These are phyloP conservation scores for Daldinia childiae DNA, from an alignment of 495 filamentous ascomycete genomes.

Conservation along the genomic window DNA sequence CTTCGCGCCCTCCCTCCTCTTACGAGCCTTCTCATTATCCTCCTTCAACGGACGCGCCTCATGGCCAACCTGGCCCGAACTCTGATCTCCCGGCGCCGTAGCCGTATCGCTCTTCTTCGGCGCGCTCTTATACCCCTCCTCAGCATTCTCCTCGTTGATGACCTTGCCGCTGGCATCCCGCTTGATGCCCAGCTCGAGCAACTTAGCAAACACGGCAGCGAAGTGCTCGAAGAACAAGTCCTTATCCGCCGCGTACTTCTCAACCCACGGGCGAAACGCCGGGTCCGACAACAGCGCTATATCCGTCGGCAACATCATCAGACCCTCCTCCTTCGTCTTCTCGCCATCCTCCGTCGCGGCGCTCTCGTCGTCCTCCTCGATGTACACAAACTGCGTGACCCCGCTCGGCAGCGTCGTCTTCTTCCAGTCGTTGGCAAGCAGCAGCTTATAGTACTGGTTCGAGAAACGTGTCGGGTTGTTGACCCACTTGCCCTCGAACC, in stretches of 20 bases:
- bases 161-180: slow-evolving; percentile 62
- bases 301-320: slow-evolving; percentile 67
- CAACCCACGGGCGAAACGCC: slow-evolving; percentile 59
- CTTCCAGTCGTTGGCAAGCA: slow-evolving; percentile 66
- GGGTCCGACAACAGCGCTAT: slow-evolving; percentile 53
- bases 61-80: slow-evolving; percentile 31
- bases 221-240: slow-evolving; percentile 71
- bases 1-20: slow-evolving; percentile 33
- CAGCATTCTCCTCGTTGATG: slow-evolving; percentile 61
- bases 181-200: slow-evolving; percentile 67
- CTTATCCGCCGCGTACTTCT: slow-evolving; percentile 67
- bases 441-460: slow-evolving; percentile 68
- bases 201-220: slow-evolving; percentile 67
- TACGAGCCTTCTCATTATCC: slow-evolving; percentile 40
- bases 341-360: slow-evolving; percentile 67
- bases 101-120: slow-evolving; percentile 66
- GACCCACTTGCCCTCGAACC: slow-evolving; percentile 71
- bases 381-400: slow-evolving; percentile 66
- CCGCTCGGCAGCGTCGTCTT: slow-evolving; percentile 62
- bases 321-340: slow-evolving; percentile 57
- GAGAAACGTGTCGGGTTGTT: slow-evolving; percentile 71
- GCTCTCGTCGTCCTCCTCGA: slow-evolving; percentile 60
- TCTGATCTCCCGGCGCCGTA: slow-evolving; percentile 51
- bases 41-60: slow-evolving; percentile 42
- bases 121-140: slow-evolving; percentile 65